Percentiles rank a stretch among this genome's conserved stretches.
phyloP scores from a whole-genome alignment of 176 grass and related monocot species.

The Thinopyrum elongatum region DNA sequence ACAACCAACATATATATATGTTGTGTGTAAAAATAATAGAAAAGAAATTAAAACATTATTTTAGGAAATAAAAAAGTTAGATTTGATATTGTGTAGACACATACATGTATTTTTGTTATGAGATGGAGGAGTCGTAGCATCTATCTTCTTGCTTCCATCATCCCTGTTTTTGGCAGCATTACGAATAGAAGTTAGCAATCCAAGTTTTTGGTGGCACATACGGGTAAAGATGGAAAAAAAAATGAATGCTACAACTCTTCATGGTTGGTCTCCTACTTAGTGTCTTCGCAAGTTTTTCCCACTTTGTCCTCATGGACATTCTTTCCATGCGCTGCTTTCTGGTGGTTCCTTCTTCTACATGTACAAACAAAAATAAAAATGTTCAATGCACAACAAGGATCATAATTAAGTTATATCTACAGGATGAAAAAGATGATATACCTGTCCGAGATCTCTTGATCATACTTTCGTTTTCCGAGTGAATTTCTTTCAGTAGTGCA shows the following conservation, averaged over 20 bases:
- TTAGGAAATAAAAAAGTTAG: background rate
- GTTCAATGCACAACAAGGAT: background rate
- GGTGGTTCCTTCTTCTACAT: background rate
- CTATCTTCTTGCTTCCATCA: background rate
- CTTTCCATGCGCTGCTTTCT: background rate
- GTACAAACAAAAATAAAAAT: background rate
- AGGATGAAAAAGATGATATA: background rate
- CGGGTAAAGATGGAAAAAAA: background rate
- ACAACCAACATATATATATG: background rate
- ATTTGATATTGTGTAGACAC: background rate
- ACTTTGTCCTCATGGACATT: background rate
- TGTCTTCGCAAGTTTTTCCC: too few species aligned
- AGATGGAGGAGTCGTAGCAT: background rate
- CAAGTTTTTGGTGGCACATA: background rate
- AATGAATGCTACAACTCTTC: background rate
- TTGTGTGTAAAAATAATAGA: background rate
- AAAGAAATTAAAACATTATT: background rate
- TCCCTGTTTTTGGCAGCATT: background rate
- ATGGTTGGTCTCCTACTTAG: too few species aligned
- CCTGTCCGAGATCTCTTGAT: background rate
- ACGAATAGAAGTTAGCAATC: background rate
- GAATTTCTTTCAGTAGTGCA: background rate
- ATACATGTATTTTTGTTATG: background rate
- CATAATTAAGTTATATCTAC: background rate
- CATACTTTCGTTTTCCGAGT: background rate